These are phyloP conservation scores for Fusarium sp. DNA, from an alignment of 2,329 filamentous ascomycete species.

Conservation along the genomic window DNA sequence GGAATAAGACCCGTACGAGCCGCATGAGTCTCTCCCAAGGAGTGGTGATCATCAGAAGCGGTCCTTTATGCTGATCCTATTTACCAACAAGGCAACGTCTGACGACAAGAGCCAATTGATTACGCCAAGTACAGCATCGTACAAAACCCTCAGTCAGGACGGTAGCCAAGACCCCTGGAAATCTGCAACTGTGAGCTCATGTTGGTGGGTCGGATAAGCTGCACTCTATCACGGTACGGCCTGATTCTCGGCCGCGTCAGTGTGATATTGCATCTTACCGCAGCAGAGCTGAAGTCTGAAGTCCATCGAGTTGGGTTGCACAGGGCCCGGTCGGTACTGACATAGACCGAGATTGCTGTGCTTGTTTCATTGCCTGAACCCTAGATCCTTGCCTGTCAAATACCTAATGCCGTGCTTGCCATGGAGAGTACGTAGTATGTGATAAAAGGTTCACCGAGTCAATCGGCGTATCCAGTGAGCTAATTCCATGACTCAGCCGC, in stretches of 20 bases:
- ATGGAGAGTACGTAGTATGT: too few relatives aligned
- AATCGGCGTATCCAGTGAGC: not conserved
- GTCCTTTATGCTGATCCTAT: constrained; percentile 20
- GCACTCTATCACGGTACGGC: constrained; percentile 30
- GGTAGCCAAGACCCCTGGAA: constrained; percentile 16
- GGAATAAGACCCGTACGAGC: constrained; percentile 31
- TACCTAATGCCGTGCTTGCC: constrained; percentile 17
- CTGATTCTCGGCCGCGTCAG: constrained; percentile 39
- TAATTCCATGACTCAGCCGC: constrained; percentile 16
- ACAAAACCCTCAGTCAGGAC: not conserved
- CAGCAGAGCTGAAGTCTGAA: constrained; percentile 11
- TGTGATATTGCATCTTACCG: constrained; percentile 35
- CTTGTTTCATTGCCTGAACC: constrained; percentile 6
- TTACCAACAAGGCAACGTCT: constrained; percentile 8
- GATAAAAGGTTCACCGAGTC: constrained; percentile 35
- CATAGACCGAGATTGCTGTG: constrained; percentile 15
- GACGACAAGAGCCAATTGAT: not conserved
- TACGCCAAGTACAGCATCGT: too few relatives aligned
- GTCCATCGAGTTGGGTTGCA: constrained; percentile 4
- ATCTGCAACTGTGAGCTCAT: constrained; percentile 16
- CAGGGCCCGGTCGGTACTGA: not conserved
- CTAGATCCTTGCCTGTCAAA: constrained; percentile 15
- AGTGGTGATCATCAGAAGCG: constrained; percentile 7
- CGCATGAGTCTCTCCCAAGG: constrained; percentile 4
- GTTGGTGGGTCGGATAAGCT: constrained; percentile 34